These are phyloP conservation scores for Dryas octopetala DNA, from an alignment of 306 rosid species.

Conservation along the genomic window DNA sequence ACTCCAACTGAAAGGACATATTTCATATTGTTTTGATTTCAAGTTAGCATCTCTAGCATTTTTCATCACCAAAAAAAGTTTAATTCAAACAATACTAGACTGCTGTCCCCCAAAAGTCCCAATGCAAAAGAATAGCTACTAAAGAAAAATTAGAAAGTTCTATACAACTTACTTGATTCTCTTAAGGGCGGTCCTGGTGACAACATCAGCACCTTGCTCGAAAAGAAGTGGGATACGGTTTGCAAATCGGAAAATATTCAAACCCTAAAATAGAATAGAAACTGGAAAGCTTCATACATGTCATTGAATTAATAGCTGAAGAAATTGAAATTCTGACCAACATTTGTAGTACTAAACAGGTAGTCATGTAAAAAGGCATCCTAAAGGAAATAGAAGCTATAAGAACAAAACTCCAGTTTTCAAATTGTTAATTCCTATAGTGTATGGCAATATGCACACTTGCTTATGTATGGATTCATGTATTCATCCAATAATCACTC, in stretches of 20 bases:
- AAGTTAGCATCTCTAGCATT: not conserved
- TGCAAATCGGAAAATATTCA: conserved; percentile 94
- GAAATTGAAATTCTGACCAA: not conserved
- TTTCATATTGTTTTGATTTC: conserved; percentile 13
- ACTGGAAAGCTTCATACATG: conserved; percentile 23
- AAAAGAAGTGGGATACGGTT: conserved; percentile 98
- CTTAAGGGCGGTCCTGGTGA: conserved; percentile 88
- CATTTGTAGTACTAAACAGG: not conserved
- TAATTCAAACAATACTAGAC: not conserved
- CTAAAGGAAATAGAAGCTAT: not conserved
- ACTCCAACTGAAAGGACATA: conserved; percentile 59
- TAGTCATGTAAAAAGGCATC: conserved; percentile 8
- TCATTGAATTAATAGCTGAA: conserved; percentile 2
- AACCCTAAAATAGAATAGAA: conserved; percentile 54
- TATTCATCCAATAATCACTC: no score
- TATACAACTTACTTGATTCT: conserved; percentile 71
- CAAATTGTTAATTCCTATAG: not conserved
- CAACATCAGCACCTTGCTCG: conserved; percentile 99
- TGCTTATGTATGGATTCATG: no score
- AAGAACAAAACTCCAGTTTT: not conserved
- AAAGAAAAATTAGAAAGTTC: conserved; percentile 9
- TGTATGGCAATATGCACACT: no score
- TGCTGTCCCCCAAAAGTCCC: not conserved
- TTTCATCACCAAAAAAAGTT: not conserved
- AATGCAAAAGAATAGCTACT: conserved; percentile 1